Base-by-base conservation (phyloP, 306 rosid genomes). In the Begonia fuchsioides region DNA sequence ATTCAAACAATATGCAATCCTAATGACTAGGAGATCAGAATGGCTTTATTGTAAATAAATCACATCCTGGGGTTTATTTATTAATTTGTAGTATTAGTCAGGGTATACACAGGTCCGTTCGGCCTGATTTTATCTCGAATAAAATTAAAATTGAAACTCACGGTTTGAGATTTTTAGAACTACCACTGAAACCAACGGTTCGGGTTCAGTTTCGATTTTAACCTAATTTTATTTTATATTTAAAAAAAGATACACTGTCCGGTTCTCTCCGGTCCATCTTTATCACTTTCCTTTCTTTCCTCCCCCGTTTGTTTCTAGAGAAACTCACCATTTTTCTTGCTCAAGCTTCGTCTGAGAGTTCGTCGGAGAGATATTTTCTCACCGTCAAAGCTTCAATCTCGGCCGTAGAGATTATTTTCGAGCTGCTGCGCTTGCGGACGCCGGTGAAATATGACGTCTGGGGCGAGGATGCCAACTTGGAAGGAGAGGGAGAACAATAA, bases 1-100 rank as follows among this genome's bases (percentile, higher is more conserved):
- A 19, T 70, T 64, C 55, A 61, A 74, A 61, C 81, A 70, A 71
- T 71, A n/a, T 70, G 81, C 47, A 52, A 3, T 13, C 53, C 70
- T 68, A 68, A 66, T 70, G 81, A 75, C 56, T 62, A 65, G 13
- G 58, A 48, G 8, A 44, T 12, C 3, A 6, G 17, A 65, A 45
- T 69, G 80, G 73, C 51, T 20, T 0, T 43, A 11, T 52, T 52
- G 80, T 69, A 59, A 52, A 53, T 75, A 39, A 1, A 1, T 12
- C 7, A 12, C 15, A 53, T 1, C n/a, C 43, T 14, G 6, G 66
- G 65, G 55, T 32, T 40, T 52, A 41, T 56, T 3, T 16, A 52
- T n/a, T 10, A 13, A 0, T 44, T 5, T 49, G 10, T n/a, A 18
- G 19, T 68, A 67, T 72, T 59, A n/a, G n/a, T n/a, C n/a, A n/a